Base-by-base conservation (phyloP, 805 yeast species). In the Candida morakotiae region DNA sequence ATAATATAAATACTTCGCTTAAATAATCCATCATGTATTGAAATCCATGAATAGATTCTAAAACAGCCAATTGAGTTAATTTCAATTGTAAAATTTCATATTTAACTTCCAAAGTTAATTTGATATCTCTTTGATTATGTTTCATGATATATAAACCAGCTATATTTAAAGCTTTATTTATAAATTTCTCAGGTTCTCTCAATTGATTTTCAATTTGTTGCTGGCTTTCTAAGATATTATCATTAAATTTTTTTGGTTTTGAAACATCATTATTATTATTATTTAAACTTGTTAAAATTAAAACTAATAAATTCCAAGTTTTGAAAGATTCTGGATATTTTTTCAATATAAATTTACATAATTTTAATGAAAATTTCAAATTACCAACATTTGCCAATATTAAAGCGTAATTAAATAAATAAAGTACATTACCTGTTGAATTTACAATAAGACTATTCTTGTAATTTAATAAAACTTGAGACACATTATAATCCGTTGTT, bases 31-130 rank as follows among this genome's bases (percentile, higher is more conserved):
- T 55, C 0, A 87, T 77, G 29, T 73, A 54, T 20, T 69, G 64
- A 1, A 71, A 58, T 5, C 87, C 91, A 39, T 73, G 67, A 3
- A 75, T 62, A 5, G 76, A 69, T 49, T 83, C 88, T 36, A 78
- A 61, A n/a, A 87, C 63, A 1, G 86, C 78, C 25, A 87, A 61
- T 48, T 83, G 86, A 0, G 95, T 82, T 58, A 84, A 68, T 48
- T 84, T 84, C 53, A 87, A 67, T 52, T 86, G 85, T 36, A 81
- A 52, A 39, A 79, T 71, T 40, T 72, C 79, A 60, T 73, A 63
- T 49, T 73, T 64, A 29, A 57, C 51, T 23, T 53, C 56, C 6
- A 48, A 34, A 3, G 63, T 49, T 19, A 65, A 42, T 15, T 50
- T 46, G 8, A 48, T 42, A 24, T 51, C 56, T 15, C 42, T 44